phyloP scores from a whole-genome alignment of 2,329 filamentous ascomycete species.

The Penicillium sp. region DNA sequence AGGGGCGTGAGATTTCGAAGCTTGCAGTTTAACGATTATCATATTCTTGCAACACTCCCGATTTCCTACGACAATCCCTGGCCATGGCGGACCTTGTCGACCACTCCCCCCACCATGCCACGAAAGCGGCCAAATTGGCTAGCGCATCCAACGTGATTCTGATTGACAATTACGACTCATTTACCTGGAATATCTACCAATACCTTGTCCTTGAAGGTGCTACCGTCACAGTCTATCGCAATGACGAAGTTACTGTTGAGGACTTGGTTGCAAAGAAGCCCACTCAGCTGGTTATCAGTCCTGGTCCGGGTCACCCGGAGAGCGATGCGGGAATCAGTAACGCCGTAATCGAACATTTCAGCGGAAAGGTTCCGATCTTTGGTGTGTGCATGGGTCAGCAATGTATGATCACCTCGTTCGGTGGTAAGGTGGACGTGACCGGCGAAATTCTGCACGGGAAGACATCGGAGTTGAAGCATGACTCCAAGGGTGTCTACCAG shows the following conservation, averaged over 20 bases:
- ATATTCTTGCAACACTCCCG: neutral
- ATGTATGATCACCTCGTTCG: slow-evolving; percentile 93
- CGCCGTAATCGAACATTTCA: slow-evolving; percentile 85
- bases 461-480: slow-evolving; percentile 85
- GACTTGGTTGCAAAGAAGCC: slow-evolving; percentile 80
- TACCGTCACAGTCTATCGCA: slow-evolving; percentile 81
- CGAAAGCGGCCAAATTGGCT: slow-evolving; percentile 67
- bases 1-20: neutral
- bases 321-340: slow-evolving; percentile 92
- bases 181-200: slow-evolving; percentile 99
- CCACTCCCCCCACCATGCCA: slow-evolving; percentile 77
- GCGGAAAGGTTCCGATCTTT: slow-evolving; percentile 89
- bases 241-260: slow-evolving; percentile 84
- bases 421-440: slow-evolving; percentile 84
- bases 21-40: neutral
- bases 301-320: slow-evolving; percentile 86
- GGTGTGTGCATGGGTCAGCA: slow-evolving; percentile 99
- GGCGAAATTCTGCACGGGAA: slow-evolving; percentile 97
- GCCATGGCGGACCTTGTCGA: slow-evolving; percentile 58
- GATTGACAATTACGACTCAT: slow-evolving; percentile 99
- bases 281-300: slow-evolving; percentile 91
- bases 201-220: slow-evolving; percentile 96
- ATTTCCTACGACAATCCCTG: slow-evolving; percentile 10
- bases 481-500: slow-evolving; percentile 85
- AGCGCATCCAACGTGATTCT: slow-evolving; percentile 88